Base-by-base conservation (phyloP, 2,329 filamentous ascomycete species). In the Metarhizium anisopliae region DNA sequence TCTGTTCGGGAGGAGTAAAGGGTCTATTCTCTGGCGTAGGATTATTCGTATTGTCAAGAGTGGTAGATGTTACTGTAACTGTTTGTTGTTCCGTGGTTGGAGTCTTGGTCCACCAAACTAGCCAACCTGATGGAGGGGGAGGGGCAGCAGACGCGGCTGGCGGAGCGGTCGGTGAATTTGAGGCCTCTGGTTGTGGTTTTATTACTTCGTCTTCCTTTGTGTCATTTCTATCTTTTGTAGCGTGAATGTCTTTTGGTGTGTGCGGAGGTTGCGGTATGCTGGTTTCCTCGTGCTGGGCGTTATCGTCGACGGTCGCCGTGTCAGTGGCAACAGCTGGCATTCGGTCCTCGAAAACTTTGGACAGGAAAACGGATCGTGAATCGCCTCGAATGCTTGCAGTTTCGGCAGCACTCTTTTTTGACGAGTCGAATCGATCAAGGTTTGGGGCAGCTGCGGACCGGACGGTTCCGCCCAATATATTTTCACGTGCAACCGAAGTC, bases 401-500 rank as follows among this genome's bases (percentile, higher is more conserved):
- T 55, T 71, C 68, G 59, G 70, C 66, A 53, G 58, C 62, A 52
- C 64, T 78, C 57, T 70, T 77, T 11, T 49, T 57, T 3, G 20
- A 6, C 11, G 68, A 61, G 3, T 81, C 79, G 57, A 77, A 83
- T 47, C 77, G 76, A 55, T 73, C 74, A 36, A 83, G 71, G 60
- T 83, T 78, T 3, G 77, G 69, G 1, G 71, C 62, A 8, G 71
- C 70, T n/a, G 64, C 70, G 1, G 78, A 70, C 56, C 74, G 76
- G 51, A 77, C 67, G 2, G 78, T 82, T 51, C 77, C 80, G 35
- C 81, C 83, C 50, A 81, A 68, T 32, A 86, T 85, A 13, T 78
- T 82, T 65, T 86, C 83, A 59, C 75, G 76, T 3, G 81, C 81
- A 49, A 86, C 71, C 53, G 82, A 80, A 6, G 79, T 84, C 8